phyloP scores from a whole-genome alignment of 1,284 basidiomycete genomes.

The Trametes pubescens region DNA sequence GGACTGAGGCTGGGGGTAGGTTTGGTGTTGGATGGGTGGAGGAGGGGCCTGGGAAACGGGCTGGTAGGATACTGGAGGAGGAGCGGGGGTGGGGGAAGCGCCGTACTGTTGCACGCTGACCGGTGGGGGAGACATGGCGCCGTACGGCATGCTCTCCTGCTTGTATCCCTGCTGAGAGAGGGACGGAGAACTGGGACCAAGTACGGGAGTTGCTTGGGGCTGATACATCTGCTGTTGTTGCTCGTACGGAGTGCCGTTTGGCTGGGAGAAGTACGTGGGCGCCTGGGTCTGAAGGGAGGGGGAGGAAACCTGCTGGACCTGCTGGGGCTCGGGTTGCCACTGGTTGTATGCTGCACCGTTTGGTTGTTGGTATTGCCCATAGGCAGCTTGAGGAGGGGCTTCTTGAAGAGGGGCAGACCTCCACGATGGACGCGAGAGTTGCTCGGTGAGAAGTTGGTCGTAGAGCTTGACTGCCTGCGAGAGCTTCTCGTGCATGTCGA shows the following conservation, averaged over 20 bases:
- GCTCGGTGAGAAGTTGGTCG: conserved; percentile 87
- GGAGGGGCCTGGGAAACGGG: conserved; percentile 14
- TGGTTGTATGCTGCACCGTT: conserved; percentile 37
- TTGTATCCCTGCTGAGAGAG: conserved; percentile 18
- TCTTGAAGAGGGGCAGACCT: conserved; percentile 46
- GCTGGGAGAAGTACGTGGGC: conserved; percentile 28
- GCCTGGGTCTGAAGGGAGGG: conserved; percentile 18
- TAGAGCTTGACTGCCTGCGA: conserved; percentile 92
- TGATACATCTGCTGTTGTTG: conserved; percentile 36
- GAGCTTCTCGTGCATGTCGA: conserved; percentile 94
- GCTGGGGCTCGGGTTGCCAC: conserved; percentile 39
- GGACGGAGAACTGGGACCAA: conserved; percentile 22
- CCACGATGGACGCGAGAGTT: conserved; percentile 78
- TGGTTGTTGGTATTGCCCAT: conserved; percentile 40
- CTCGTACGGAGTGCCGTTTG: conserved; percentile 24
- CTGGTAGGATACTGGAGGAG: conserved; percentile 29
- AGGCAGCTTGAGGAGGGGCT: conserved; percentile 30
- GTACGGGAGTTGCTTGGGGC: conserved; percentile 16
- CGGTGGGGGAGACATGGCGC: conserved; percentile 33
- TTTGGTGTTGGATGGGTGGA: too few species aligned
- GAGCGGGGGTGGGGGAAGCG: conserved; percentile 26
- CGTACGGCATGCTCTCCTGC: conserved; percentile 28
- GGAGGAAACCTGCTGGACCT: conserved; percentile 31
- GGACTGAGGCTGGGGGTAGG: conserved; percentile 10
- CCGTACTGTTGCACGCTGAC: conserved; percentile 42